Conservation (phyloP, 352 stramenopile species). For the Globisporangium barbulae region DNA sequence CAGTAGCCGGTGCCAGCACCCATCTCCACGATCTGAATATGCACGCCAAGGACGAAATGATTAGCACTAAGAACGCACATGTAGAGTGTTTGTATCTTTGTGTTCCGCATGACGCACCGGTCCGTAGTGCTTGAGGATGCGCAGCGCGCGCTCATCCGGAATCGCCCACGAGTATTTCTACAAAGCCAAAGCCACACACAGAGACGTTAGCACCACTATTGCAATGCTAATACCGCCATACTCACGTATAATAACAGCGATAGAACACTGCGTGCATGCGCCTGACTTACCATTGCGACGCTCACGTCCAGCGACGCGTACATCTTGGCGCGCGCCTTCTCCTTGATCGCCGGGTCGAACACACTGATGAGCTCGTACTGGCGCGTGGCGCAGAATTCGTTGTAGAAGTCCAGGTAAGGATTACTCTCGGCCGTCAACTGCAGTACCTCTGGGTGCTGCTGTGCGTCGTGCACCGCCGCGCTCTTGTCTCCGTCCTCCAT, state of each 20-base stretch:
- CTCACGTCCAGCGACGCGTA: conserved; percentile 72
- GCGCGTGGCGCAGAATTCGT: conserved; percentile 53
- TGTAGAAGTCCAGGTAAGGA: conserved; percentile 81
- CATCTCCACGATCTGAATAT: conserved; percentile 84
- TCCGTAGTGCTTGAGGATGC: conserved; percentile 90
- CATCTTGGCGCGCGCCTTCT: conserved; percentile 64
- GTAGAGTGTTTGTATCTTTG: not conserved
- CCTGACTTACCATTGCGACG: conserved; percentile 67
- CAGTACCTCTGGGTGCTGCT: conserved; percentile 25
- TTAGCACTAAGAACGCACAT: not conserved
- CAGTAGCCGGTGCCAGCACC: conserved; percentile 90
- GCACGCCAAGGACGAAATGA: not conserved
- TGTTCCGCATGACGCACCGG: conserved; percentile 35
- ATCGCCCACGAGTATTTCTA: conserved; percentile 93
- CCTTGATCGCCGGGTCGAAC: conserved; percentile 69
- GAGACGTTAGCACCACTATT: not conserved
- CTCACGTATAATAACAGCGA: not conserved
- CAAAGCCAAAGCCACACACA: not conserved
- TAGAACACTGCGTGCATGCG: not conserved
- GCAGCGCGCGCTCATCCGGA: conserved; percentile 82
- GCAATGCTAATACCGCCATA: not conserved
- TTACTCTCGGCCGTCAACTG: conserved; percentile 66
- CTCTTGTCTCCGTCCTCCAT: not conserved
- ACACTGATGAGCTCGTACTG: conserved; percentile 58
- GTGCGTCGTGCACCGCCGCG: conserved; percentile 1